Conservation (phyloP, 208 protist species). For the Angomonas deanei region DNA sequence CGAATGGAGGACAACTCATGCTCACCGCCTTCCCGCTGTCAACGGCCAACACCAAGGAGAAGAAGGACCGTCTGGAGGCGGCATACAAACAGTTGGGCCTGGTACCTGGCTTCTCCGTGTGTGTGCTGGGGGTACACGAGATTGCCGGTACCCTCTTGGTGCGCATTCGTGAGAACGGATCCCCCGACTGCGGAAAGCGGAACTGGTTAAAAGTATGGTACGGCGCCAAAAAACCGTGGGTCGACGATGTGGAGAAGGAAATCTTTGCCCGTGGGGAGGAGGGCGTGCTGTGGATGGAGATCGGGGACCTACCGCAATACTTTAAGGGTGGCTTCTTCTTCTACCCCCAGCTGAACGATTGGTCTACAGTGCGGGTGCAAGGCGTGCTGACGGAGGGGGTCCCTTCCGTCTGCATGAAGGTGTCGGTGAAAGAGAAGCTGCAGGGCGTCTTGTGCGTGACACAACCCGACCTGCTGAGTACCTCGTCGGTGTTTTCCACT, state of each 20-base stretch:
- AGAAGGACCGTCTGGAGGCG: constrained; percentile 16
- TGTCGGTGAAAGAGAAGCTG: constrained; percentile 26
- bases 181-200: constrained; percentile 1
- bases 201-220: constrained; percentile 24
- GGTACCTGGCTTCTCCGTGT: constrained; percentile 13
- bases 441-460: constrained; percentile 31
- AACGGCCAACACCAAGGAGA: constrained; percentile 25
- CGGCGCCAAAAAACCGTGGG: constrained; percentile 42
- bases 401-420: constrained; percentile 36
- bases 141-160: constrained; percentile 15
- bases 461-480: constrained; percentile 21
- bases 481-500: constrained; percentile 6
- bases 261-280: constrained; percentile 13
- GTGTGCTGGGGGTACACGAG: constrained; percentile 27
- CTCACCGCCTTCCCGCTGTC: constrained; percentile 25
- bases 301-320: constrained; percentile 40
- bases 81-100: constrained; percentile 39
- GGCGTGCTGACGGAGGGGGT: constrained; percentile 24
- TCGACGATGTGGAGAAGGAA: constrained; percentile 18
- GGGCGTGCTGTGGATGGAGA: constrained; percentile 55
- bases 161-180: constrained; percentile 23
- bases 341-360: constrained; percentile 16
- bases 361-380: constrained; percentile 25
- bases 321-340: constrained; percentile 49
- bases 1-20: constrained; percentile 11